phyloP scores from a whole-genome alignment of 202 grass and related monocot genomes.

The Musa balbisiana region DNA sequence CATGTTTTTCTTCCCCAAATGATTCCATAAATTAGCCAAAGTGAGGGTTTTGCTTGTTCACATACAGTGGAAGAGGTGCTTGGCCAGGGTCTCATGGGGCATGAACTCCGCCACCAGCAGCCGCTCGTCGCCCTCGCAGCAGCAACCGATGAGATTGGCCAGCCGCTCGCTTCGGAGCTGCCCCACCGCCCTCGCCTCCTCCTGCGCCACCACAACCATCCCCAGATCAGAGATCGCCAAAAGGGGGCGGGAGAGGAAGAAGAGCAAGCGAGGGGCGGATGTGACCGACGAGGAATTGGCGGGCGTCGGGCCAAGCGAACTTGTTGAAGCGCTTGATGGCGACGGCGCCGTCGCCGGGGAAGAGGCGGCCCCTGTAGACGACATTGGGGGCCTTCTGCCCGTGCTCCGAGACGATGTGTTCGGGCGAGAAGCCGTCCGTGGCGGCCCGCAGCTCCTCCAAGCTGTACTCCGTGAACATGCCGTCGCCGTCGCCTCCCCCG shows the following conservation, averaged over 20 bases:
- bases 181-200: constrained; percentile 71
- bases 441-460: constrained; percentile 62
- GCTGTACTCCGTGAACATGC: constrained; percentile 60
- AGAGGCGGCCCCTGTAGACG: constrained; percentile 67
- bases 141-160: constrained; percentile 75
- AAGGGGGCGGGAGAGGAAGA: neutral
- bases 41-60: neutral
- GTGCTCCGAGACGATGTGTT: constrained; percentile 86
- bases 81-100: constrained; percentile 77
- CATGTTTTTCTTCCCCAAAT: too few relatives aligned
- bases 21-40: neutral
- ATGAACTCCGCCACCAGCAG: constrained; percentile 79
- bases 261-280: neutral
- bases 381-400: constrained; percentile 92
- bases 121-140: constrained; percentile 69
- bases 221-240: neutral
- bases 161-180: constrained; percentile 62
- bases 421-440: constrained; percentile 64
- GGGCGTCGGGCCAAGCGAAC: constrained; percentile 78
- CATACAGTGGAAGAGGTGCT: constrained; percentile 97
- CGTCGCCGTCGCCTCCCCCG: constrained; percentile 39
- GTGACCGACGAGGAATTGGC: constrained; percentile 56
- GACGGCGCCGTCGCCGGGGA: constrained; percentile 49
- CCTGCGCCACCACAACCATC: constrained; percentile 28
- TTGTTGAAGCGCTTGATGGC: constrained; percentile 75